Conservation (phyloP, 306 rosid species). For the Psophocarpus tetragonolobus region DNA sequence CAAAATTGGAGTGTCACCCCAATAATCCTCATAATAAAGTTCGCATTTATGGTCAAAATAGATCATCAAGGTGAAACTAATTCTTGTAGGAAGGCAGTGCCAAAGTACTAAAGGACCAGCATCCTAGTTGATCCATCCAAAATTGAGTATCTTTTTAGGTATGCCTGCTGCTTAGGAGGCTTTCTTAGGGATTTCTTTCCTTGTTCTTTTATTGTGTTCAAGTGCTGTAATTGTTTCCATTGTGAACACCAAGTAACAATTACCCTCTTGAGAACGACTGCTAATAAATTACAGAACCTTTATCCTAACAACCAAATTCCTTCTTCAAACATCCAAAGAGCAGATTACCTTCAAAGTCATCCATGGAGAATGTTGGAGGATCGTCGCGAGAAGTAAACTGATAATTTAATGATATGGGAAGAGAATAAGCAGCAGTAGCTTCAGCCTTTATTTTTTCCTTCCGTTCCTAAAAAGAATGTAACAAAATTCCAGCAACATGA, state of each 20-base stretch:
- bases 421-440: conserved; percentile 57
- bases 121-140: background rate
- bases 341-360: conserved; percentile 86
- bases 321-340: conserved; percentile 24
- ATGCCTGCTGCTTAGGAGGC: background rate
- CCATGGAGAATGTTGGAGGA: conserved; percentile 78
- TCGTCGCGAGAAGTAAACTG: conserved; percentile 41
- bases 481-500: conserved; percentile 23
- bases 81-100: background rate
- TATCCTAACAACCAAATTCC: conserved; percentile 7
- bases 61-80: background rate
- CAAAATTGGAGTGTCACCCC: background rate
- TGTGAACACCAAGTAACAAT: background rate
- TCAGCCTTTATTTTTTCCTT: conserved; percentile 86
- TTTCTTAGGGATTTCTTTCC: background rate
- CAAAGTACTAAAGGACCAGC: background rate
- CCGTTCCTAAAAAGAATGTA: conserved; percentile 55
- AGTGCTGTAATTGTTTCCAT: background rate
- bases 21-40: background rate
- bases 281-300: background rate
- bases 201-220: background rate
- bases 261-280: background rate
- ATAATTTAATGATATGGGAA: conserved; percentile 43
- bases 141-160: background rate
- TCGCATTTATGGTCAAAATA: background rate